phyloP scores from a whole-genome alignment of 352 stramenopile genomes.

The Phytopythium aichiense region DNA sequence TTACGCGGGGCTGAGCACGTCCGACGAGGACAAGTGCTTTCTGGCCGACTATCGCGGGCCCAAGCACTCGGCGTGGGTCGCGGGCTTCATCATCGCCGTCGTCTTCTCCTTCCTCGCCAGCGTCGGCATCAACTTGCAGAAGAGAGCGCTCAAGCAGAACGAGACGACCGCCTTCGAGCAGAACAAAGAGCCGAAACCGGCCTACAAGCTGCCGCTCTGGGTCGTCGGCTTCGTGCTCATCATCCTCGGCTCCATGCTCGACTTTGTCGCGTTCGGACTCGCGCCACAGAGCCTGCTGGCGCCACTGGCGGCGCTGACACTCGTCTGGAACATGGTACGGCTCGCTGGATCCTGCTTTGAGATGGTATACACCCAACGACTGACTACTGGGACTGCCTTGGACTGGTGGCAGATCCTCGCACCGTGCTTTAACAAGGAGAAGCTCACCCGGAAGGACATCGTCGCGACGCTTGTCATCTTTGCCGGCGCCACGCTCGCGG shows the following conservation, averaged over 20 bases:
- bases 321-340: constrained; percentile 90
- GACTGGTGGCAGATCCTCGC: constrained; percentile 53
- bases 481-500: constrained; percentile 69
- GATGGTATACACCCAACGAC: background rate
- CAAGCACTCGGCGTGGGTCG: constrained; percentile 64
- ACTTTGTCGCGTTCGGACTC: constrained; percentile 90
- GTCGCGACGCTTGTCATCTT: constrained; percentile 82
- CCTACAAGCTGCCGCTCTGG: constrained; percentile 83
- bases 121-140: constrained; percentile 84
- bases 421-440: constrained; percentile 86
- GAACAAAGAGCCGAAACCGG: constrained; percentile 42
- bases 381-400: background rate
- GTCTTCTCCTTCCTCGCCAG: constrained; percentile 82
- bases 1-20: background rate
- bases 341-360: background rate
- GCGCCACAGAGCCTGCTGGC: constrained; percentile 86
- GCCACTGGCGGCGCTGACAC: constrained; percentile 82
- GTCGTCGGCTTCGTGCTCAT: constrained; percentile 81
- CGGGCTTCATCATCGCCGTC: constrained; percentile 74
- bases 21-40: constrained; percentile 68
- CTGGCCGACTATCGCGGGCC: constrained; percentile 56
- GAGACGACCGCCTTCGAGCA: constrained; percentile 43
- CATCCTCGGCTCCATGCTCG: constrained; percentile 72
- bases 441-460: constrained; percentile 77
- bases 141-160: constrained; percentile 82